Evolutionary conservation across 1,284 basidiomycete genomes (phyloP).

Genomic region (Meripilus lineatus): DNA sequence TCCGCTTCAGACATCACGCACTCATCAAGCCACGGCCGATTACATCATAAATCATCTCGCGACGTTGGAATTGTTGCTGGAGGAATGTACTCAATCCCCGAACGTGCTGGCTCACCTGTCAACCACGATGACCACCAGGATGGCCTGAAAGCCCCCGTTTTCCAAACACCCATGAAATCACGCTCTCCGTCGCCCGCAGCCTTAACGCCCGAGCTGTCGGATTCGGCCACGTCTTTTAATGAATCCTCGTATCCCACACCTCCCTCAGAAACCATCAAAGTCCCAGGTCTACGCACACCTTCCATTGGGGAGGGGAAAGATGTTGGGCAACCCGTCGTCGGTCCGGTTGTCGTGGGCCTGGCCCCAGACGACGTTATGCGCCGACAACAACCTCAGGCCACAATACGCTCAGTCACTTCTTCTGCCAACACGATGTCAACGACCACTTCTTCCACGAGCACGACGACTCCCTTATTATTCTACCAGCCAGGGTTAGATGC

Average conservation of each 20-base stretch:
- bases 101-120: not conserved
- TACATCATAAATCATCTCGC: constrained; percentile 39
- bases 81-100: constrained; percentile 11
- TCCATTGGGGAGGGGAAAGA: constrained; percentile 54
- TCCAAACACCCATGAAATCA: constrained; percentile 45
- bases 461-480: constrained; percentile 38
- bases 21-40: constrained; percentile 12
- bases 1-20: constrained; percentile 43
- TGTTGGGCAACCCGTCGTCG: constrained; percentile 50
- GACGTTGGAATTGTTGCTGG: constrained; percentile 52
- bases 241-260: constrained; percentile 10
- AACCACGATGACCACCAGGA: constrained; percentile 10
- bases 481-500: constrained; percentile 68
- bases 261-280: constrained; percentile 13
- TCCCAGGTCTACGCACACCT: constrained; percentile 38
- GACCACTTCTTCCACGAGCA: constrained; percentile 4
- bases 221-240: constrained; percentile 17
- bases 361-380: constrained; percentile 20
- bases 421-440: too few relatives aligned
- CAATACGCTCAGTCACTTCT: constrained; percentile 7
- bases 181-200: constrained; percentile 41
- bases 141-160: constrained; percentile 36
- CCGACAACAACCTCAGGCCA: constrained; percentile 9
- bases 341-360: constrained; percentile 50
- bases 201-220: constrained; percentile 29